These are phyloP conservation scores for Chalciporus chontae DNA, from an alignment of 768 basidiomycete species.

Conservation along the genomic window DNA sequence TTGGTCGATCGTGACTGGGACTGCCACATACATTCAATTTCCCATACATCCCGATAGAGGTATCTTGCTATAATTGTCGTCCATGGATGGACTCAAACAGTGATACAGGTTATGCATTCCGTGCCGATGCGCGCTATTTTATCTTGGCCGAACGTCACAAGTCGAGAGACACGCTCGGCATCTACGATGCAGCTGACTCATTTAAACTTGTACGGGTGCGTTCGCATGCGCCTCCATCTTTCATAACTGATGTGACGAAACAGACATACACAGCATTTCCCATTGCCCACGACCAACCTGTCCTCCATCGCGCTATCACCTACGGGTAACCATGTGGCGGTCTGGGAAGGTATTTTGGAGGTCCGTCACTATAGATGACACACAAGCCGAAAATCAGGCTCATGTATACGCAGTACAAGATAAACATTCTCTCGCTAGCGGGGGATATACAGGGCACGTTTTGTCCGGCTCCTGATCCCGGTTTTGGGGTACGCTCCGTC, in stretches of 20 bases:
- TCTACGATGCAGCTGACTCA: constrained; percentile 71
- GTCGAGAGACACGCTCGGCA: constrained; percentile 81
- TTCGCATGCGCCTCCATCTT: background rate
- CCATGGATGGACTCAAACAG: background rate
- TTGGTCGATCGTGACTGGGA: constrained; percentile 76
- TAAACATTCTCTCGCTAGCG: constrained; percentile 64
- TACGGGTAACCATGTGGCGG: constrained; percentile 67
- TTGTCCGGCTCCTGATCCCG: constrained; percentile 71
- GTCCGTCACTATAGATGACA: constrained; percentile 36
- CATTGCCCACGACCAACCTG: constrained; percentile 69
- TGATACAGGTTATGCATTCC: constrained; percentile 67
- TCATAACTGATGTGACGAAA: constrained; percentile 17
- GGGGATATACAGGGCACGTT: constrained; percentile 66
- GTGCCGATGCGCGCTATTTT: constrained; percentile 79
- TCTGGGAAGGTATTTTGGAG: constrained; percentile 86
- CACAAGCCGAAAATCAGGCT: background rate
- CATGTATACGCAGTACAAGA: constrained; percentile 58
- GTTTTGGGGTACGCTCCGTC: constrained; percentile 74
- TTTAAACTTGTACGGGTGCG: constrained; percentile 72
- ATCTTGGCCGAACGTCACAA: constrained; percentile 85
- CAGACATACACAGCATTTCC: constrained; percentile 63
- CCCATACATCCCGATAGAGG: constrained; percentile 81
- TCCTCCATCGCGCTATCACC: constrained; percentile 75
- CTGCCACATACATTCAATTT: constrained; percentile 81
- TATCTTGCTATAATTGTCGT: constrained; percentile 23